Evolutionary conservation across 345 rosid species (phyloP).

Genomic region (Lepidium sativum): DNA sequence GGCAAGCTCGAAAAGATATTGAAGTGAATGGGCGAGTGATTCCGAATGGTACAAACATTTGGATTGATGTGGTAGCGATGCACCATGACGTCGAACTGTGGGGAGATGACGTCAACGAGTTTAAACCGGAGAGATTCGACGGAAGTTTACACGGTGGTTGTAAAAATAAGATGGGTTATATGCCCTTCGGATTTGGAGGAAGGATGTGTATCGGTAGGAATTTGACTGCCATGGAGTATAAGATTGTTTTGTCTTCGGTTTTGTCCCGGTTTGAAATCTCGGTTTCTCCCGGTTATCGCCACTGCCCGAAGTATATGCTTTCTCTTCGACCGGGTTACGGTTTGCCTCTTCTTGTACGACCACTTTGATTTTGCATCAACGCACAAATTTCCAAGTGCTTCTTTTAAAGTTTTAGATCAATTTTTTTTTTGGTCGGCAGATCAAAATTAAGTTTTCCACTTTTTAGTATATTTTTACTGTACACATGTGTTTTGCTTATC

Average conservation of each 20-base stretch:
- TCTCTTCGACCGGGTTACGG: conserved; percentile 71
- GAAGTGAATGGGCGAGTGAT: conserved; percentile 35
- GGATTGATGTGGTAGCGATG: conserved; percentile 87
- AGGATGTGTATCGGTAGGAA: conserved; percentile 88
- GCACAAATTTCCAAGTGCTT: background rate
- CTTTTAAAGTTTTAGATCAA: background rate
- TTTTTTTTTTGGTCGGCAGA: background rate
- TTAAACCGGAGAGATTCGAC: conserved; percentile 72
- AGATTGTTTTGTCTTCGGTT: conserved; percentile 53
- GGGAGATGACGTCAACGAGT: conserved; percentile 72
- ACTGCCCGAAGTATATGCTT: conserved; percentile 60
- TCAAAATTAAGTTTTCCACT: background rate
- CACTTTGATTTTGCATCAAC: conserved; percentile 25
- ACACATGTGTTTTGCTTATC: background rate
- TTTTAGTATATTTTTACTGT: background rate
- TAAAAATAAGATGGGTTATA: conserved; percentile 76
- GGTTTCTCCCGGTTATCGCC: conserved; percentile 52
- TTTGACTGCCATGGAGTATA: conserved; percentile 67
- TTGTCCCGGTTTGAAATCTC: conserved; percentile 63
- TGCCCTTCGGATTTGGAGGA: conserved; percentile 96
- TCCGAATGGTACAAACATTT: conserved; percentile 68
- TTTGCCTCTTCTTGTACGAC: conserved; percentile 51
- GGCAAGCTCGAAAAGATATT: conserved; percentile 65
- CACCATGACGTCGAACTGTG: conserved; percentile 74
- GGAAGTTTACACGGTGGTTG: conserved; percentile 68